Base-by-base conservation (phyloP, 2,329 filamentous ascomycete species). In the Madurella mycetomatis region DNA sequence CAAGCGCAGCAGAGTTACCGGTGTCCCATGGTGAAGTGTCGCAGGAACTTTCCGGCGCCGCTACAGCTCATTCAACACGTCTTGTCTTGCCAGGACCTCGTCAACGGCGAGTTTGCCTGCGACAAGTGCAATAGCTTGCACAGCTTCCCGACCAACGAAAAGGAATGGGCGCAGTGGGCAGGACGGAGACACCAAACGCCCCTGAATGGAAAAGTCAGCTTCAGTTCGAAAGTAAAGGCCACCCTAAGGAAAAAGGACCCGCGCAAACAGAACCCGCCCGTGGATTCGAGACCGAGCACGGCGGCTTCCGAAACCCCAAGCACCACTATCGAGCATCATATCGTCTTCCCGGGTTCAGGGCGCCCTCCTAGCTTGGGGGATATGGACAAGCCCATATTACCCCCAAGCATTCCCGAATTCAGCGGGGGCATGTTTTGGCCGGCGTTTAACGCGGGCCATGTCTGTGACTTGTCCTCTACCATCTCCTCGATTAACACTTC, bases 11-110 rank as follows among this genome's bases (percentile, higher is more conserved):
- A 64, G 34, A 60, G 51, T 12, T 66, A 64, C 47, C 51, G n/a
- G 47, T 68, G 66, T 41, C 66, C 66, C 9, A 66, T 68, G 63
- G 58, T 60, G 16, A 63, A 58, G 39, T 68, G 66, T 49, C 54
- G 52, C 25, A 54, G 54, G 17, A 46, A 53, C 2, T 65, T 65
- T 40, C 31, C 50, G 2, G 62, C 60, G 30, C 63, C 64, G 4
- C 16, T 68, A 11, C 55, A 53, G 9, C 62, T 68, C 25, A 54
- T 67, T 46, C 63, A 65, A 18, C 66, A 68, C 34, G 61, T 67
- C 16, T 44, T 66, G n/a, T 58, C 58, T 12, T 68, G 66, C 31
- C 61, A 62, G 1, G 62, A 64, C 46, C 57, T 68, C 18, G 49
- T 59, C 7, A 62, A 49, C 47, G 65, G 65, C 55, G 59, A 63